A percentile compares a stretch with the other conserved stretches of the same genome.
Conservation (phyloP, 2,329 filamentous ascomycete species). For the Fusarium mangiferae region DNA sequence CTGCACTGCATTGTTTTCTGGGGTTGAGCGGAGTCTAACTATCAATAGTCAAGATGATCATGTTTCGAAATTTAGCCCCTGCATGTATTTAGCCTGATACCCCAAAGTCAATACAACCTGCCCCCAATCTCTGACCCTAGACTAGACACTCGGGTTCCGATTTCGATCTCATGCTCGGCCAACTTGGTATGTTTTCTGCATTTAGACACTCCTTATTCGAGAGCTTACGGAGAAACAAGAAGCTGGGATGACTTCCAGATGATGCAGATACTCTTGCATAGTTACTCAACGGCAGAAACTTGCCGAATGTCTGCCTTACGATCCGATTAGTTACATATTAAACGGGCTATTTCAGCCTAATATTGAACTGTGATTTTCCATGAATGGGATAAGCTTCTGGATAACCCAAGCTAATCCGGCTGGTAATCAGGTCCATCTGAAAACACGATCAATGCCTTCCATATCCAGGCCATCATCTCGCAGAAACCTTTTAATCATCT, state of each 20-base stretch:
- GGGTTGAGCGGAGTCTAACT: background rate
- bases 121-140: background rate
- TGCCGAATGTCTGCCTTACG: background rate
- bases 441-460: background rate
- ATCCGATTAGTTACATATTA: background rate
- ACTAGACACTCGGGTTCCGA: background rate
- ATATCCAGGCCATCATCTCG: background rate
- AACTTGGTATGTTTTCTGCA: rapidly evolving
- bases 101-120: background rate
- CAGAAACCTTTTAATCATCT: background rate
- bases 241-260: background rate
- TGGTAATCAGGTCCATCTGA: background rate
- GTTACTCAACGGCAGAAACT: background rate
- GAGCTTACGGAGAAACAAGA: background rate
- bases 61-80: background rate
- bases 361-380: background rate
- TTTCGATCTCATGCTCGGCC: background rate
- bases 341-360: background rate
- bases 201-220: background rate
- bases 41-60: background rate
- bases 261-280: background rate
- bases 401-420: too few relatives aligned
- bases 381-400: background rate
- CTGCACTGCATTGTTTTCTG: background rate
- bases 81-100: background rate